Percentiles rank a stretch among this genome's conserved stretches.
These are phyloP conservation scores for Drechslerella dactyloides DNA, from an alignment of 2,329 filamentous ascomycete genomes.

Conservation along the genomic window DNA sequence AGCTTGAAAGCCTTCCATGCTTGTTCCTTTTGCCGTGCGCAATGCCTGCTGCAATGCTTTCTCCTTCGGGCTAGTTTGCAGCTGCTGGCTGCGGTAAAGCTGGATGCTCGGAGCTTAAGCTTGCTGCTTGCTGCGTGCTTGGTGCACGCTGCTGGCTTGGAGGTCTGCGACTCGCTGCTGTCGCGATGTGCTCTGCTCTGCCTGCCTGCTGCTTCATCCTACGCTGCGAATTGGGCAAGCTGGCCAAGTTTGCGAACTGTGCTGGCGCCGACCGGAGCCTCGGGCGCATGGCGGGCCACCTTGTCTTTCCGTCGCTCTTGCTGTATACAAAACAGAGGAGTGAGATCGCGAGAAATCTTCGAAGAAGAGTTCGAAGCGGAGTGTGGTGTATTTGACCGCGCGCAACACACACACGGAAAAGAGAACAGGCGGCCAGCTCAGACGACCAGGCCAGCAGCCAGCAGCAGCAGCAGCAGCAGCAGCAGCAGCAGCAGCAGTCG, in stretches of 20 bases:
- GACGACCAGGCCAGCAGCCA: neutral
- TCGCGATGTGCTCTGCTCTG: neutral
- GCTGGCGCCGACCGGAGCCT: neutral
- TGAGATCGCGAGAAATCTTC: no score
- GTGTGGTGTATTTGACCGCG: neutral
- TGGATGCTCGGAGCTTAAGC: neutral
- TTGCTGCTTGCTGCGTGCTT: neutral
- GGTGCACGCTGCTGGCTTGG: slow-evolving; percentile 1
- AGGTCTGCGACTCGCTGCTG: neutral
- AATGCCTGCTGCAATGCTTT: neutral
- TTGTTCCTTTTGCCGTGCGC: neutral
- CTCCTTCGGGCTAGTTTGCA: neutral
- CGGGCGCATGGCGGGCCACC: neutral
- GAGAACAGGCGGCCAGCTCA: neutral
- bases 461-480: no score
- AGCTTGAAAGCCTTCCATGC: neutral
- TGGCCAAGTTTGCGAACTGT: neutral
- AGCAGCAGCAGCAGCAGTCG: no score
- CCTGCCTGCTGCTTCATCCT: slow-evolving; percentile 1
- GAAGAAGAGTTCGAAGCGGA: no score
- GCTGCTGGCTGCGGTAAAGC: neutral
- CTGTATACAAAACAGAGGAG: neutral
- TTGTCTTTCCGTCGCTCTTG: neutral
- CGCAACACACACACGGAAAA: neutral
- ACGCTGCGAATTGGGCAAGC: neutral